Evolutionary conservation across 164 flowering plant genomes (phyloP).

Genomic region (Annona cherimola): DNA sequence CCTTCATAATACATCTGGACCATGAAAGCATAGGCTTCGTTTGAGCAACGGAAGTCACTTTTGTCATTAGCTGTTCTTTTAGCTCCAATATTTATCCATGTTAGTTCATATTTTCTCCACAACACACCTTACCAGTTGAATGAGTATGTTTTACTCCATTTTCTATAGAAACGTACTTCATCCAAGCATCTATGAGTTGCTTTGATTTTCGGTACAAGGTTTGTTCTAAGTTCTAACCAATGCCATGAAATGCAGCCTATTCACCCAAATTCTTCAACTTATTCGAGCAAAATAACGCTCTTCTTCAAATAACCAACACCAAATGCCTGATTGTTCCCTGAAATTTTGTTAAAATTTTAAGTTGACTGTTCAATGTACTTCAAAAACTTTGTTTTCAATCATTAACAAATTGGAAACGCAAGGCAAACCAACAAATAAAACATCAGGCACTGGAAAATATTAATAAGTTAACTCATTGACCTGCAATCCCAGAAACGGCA

Average conservation of each 20-base stretch:
- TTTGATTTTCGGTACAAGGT: neutral
- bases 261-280: neutral
- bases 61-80: neutral
- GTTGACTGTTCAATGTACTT: too few relatives aligned
- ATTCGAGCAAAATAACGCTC: neutral
- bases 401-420: neutral
- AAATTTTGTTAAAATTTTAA: too few relatives aligned
- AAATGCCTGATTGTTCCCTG: too few relatives aligned
- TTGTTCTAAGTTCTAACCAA: neutral
- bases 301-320: too few relatives aligned
- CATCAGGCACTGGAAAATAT: too few relatives aligned
- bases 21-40: neutral
- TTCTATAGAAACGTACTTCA: neutral
- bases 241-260: neutral
- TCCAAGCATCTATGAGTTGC: neutral
- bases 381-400: neutral
- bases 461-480: constrained; percentile 24
- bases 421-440: neutral
- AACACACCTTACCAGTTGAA: neutral
- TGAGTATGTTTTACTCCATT: neutral
- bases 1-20: neutral
- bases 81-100: neutral
- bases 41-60: neutral
- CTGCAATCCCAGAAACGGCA: constrained; percentile 91
- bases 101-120: neutral